phyloP scores from a whole-genome alignment of 306 rosid species.

The Oemleria cerasiformis region DNA sequence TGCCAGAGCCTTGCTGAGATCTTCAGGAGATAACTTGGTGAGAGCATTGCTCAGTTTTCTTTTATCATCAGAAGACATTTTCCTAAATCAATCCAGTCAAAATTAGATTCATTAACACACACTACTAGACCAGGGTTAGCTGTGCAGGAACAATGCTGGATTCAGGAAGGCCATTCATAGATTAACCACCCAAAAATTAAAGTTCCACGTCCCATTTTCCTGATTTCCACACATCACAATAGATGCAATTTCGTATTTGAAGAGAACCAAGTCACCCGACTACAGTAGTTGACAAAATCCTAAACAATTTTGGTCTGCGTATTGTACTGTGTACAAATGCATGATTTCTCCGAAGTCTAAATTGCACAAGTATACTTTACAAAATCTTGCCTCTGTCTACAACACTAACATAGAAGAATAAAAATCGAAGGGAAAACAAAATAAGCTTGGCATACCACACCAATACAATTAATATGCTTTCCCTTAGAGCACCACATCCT shows the following conservation, averaged over 20 bases:
- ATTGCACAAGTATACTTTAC: background rate
- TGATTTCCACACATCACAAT: background rate
- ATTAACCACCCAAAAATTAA: background rate
- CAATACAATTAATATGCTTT: background rate
- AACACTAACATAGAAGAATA: background rate
- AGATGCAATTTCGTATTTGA: background rate
- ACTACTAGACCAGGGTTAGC: background rate
- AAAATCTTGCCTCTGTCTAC: background rate
- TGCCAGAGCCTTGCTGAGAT: slow-evolving; percentile 72
- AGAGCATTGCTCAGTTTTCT: slow-evolving; percentile 70
- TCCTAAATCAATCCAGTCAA: slow-evolving; percentile 42
- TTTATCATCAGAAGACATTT: slow-evolving; percentile 74
- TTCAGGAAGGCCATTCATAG: background rate
- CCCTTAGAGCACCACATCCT: background rate
- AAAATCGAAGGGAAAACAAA: background rate
- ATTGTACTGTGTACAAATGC: background rate
- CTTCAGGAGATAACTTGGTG: slow-evolving; percentile 63
- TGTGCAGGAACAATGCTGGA: slow-evolving; percentile 8
- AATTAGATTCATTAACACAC: background rate
- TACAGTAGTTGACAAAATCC: background rate
- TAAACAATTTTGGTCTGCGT: background rate
- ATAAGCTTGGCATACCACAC: background rate
- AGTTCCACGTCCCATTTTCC: background rate
- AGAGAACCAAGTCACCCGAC: slow-evolving; percentile 1
- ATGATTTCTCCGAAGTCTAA: background rate